Conservation (phyloP, 768 basidiomycete genomes). For the Kwoniella shandongensis region DNA sequence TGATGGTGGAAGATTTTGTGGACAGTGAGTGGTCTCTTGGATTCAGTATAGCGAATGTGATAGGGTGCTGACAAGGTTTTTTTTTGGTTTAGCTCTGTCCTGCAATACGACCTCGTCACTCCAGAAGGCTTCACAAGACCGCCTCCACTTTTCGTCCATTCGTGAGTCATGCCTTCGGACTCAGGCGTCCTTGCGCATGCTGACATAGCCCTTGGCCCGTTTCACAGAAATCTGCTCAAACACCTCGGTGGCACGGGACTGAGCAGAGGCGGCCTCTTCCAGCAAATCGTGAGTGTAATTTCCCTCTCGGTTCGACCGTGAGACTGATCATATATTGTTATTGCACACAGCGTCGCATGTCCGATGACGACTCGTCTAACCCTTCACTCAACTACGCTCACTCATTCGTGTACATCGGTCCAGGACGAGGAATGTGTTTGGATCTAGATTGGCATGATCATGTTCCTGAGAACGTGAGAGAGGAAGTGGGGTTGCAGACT, state of each 20-base stretch:
- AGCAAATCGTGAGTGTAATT: conserved; percentile 38
- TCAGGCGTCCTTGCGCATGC: background rate
- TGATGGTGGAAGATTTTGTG: conserved; percentile 52
- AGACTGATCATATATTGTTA: background rate
- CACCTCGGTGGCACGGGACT: conserved; percentile 43
- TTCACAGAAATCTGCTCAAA: conserved; percentile 54
- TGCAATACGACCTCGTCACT: conserved; percentile 52
- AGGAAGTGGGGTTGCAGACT: conserved; percentile 20
- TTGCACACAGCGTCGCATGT: conserved; percentile 38
- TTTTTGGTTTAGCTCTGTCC: conserved; percentile 32
- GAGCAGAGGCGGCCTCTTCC: conserved; percentile 35
- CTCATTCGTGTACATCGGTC: conserved; percentile 40
- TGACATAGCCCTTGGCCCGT: background rate
- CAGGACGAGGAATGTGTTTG: conserved; percentile 45
- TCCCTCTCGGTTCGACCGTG: background rate
- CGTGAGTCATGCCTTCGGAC: conserved; percentile 23
- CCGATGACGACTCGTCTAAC: conserved; percentile 26
- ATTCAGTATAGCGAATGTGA: background rate
- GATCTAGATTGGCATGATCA: conserved; percentile 40
- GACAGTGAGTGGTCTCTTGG: conserved; percentile 48
- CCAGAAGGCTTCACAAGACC: conserved; percentile 20
- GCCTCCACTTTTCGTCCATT: conserved; percentile 47
- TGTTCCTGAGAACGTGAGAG: conserved; percentile 19
- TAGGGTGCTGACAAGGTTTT: background rate
- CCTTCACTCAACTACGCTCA: conserved; percentile 44